Conservation (phyloP, 345 rosid genomes). For the Gossypium longicalyx region DNA sequence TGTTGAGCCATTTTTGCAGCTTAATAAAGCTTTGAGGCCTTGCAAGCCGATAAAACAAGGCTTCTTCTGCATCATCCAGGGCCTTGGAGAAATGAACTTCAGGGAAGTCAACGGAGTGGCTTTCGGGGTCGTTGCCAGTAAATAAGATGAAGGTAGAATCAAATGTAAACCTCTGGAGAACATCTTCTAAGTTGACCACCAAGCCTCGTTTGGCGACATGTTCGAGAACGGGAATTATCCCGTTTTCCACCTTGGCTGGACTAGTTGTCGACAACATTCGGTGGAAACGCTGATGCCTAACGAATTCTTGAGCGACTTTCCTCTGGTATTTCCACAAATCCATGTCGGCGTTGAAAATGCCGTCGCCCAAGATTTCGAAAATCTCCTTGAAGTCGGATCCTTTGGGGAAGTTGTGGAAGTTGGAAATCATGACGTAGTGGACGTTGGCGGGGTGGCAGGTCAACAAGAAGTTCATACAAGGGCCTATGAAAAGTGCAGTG, state of each 20-base stretch:
- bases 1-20: neutral
- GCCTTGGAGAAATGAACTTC: neutral
- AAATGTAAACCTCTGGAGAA: neutral
- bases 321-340: neutral
- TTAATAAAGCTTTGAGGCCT: neutral
- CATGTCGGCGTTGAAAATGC: neutral
- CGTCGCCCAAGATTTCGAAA: neutral
- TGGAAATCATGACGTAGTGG: neutral
- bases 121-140: neutral
- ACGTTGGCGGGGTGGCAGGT: neutral
- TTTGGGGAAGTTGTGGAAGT: slow-evolving; percentile 4
- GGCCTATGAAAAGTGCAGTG: neutral
- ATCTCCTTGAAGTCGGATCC: slow-evolving; percentile 1
- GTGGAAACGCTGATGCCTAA: neutral
- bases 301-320: neutral
- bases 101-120: neutral
- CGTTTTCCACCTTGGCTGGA: neutral
- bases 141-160: neutral
- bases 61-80: slow-evolving; percentile 5
- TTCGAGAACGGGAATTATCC: neutral
- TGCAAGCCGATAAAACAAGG: neutral
- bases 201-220: neutral
- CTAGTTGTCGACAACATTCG: neutral
- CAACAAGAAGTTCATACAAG: neutral
- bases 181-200: neutral